Evolutionary conservation across 306 rosid genomes (phyloP).

Genomic region (Casuarina equisetifolia): DNA sequence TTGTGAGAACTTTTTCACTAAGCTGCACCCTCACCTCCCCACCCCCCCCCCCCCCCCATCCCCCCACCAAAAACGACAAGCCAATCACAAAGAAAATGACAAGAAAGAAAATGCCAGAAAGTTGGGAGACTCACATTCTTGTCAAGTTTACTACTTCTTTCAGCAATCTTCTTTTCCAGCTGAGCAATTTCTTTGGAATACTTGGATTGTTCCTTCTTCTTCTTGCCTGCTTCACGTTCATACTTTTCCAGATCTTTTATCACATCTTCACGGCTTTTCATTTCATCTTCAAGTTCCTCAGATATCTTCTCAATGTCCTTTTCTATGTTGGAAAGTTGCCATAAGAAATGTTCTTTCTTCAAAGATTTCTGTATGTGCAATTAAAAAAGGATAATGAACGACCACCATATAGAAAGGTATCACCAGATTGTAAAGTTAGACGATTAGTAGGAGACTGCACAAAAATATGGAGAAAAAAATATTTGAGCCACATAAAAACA

Average conservation of each 20-base stretch:
- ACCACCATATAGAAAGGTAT: slow-evolving; percentile 9
- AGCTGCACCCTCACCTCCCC: no score
- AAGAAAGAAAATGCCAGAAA: neutral
- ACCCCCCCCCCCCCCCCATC: neutral
- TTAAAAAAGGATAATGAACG: slow-evolving; percentile 20
- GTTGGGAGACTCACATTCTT: slow-evolving; percentile 62
- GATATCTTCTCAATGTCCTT: slow-evolving; percentile 64
- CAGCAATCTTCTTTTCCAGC: slow-evolving; percentile 75
- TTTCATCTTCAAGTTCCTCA: slow-evolving; percentile 76
- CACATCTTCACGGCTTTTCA: slow-evolving; percentile 60
- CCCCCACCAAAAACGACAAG: slow-evolving; percentile 6
- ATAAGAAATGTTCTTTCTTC: slow-evolving; percentile 82
- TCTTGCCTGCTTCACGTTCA: slow-evolving; percentile 69
- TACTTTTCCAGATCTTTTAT: slow-evolving; percentile 66
- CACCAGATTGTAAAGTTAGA: slow-evolving; percentile 11
- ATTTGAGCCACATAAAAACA: neutral
- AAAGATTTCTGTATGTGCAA: slow-evolving; percentile 63
- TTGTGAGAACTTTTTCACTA: neutral
- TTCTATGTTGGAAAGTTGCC: slow-evolving; percentile 84
- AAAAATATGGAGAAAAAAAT: slow-evolving; percentile 1
- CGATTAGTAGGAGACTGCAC: neutral
- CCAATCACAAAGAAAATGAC: no score
- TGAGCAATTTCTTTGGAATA: slow-evolving; percentile 70
- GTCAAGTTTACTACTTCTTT: slow-evolving; percentile 80
- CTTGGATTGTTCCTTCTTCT: slow-evolving; percentile 85